Conservation (phyloP, 1,139 yeast species). For the Meyerozyma guilliermondii region DNA sequence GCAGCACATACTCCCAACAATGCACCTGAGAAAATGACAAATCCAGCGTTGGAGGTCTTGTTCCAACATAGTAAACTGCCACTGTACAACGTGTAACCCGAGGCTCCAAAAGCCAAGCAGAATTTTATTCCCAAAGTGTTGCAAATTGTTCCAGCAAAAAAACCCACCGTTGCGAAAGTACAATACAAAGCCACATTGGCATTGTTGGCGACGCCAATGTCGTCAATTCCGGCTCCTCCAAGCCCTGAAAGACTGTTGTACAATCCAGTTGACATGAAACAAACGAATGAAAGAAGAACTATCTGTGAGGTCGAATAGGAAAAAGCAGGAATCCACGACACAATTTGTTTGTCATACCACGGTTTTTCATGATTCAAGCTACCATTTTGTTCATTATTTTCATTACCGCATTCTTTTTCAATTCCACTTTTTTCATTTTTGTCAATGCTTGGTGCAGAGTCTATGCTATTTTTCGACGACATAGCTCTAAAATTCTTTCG, state of each 20-base stretch:
- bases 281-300: neutral
- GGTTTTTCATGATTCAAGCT: constrained; percentile 1
- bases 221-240: constrained; percentile 16
- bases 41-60: constrained; percentile 12
- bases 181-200: constrained; percentile 15
- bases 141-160: constrained; percentile 13
- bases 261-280: constrained; percentile 6
- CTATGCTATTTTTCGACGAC: neutral
- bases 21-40: constrained; percentile 14
- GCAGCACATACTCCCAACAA: constrained; percentile 14
- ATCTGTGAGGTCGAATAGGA: neutral
- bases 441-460: neutral
- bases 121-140: constrained; percentile 11
- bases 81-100: constrained; percentile 13
- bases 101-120: constrained; percentile 13
- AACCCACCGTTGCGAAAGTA: constrained; percentile 14
- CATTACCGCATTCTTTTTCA: too few relatives aligned
- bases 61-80: constrained; percentile 12
- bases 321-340: neutral
- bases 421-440: neutral
- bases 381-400: too few relatives aligned
- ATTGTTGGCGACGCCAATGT: constrained; percentile 12
- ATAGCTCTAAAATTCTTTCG: neutral
- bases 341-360: constrained; percentile 4
- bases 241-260: constrained; percentile 7